Conservation (phyloP, 495 filamentous ascomycete species). For the Hyaloscypha bicolor region DNA sequence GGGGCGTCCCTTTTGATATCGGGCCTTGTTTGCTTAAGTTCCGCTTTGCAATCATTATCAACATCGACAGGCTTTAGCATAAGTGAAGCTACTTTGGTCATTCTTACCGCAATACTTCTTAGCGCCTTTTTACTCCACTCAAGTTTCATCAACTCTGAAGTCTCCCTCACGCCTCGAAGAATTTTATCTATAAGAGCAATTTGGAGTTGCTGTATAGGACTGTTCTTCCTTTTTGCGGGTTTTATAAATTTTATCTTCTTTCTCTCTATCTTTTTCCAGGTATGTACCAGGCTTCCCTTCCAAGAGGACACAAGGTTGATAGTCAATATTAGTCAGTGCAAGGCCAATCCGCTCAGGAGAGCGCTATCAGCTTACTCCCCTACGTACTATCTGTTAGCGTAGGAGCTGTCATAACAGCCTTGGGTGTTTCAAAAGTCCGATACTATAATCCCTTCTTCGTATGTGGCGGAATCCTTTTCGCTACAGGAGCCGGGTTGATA, state of each 20-base stretch:
- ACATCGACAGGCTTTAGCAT: background rate
- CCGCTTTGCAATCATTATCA: background rate
- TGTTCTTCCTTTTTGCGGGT: background rate
- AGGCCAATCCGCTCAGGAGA: slow-evolving; percentile 8
- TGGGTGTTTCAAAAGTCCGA: slow-evolving; percentile 46
- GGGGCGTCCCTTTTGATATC: slow-evolving; percentile 1
- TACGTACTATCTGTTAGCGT: slow-evolving; percentile 4
- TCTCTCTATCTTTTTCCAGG: slow-evolving; percentile 6
- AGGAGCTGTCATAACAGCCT: slow-evolving; percentile 42
- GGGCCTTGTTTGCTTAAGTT: background rate
- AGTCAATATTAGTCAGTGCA: slow-evolving; percentile 1
- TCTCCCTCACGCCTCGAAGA: background rate
- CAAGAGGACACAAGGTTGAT: background rate
- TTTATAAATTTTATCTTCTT: slow-evolving; percentile 5
- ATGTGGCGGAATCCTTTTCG: slow-evolving; percentile 44
- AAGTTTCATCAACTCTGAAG: background rate
- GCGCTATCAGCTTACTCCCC: slow-evolving; percentile 10
- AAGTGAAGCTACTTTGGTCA: background rate
- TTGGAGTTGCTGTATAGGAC: slow-evolving; percentile 6
- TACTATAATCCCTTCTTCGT: slow-evolving; percentile 57
- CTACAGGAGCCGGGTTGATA: slow-evolving; percentile 54
- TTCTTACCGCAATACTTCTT: background rate
- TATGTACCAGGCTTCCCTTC: background rate
- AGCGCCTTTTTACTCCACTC: background rate
- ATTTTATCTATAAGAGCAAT: slow-evolving; percentile 1